Evolutionary conservation across 805 yeast genomes (phyloP).

Genomic region (Candida khao-thaluensis): DNA sequence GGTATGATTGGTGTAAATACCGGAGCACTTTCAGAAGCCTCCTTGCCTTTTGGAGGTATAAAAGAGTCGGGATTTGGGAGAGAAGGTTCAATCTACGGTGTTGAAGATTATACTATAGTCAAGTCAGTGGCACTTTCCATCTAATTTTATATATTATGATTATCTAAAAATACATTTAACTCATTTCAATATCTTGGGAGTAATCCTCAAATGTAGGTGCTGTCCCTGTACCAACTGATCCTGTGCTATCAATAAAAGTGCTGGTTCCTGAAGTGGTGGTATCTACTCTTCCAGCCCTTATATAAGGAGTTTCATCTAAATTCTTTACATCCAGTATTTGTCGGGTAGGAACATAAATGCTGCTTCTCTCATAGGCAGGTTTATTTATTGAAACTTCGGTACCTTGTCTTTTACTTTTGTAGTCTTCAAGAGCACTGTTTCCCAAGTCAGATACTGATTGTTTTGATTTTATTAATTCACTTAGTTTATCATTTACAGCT

Average conservation of each 20-base stretch:
- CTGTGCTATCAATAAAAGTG: conserved; percentile 1
- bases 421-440: conserved; percentile 15
- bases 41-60: conserved; percentile 61
- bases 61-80: conserved; percentile 70
- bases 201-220: conserved; percentile 4
- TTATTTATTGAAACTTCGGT: conserved; percentile 16
- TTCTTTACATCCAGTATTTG: conserved; percentile 24
- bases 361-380: conserved; percentile 12
- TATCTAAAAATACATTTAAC: conserved; percentile 1
- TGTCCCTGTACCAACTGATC: conserved; percentile 2
- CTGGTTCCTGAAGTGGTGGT: not conserved
- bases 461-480: conserved; percentile 17
- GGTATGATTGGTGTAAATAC: conserved; percentile 86
- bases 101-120: conserved; percentile 57
- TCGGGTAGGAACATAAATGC: conserved; percentile 15
- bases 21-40: conserved; percentile 65
- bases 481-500: conserved; percentile 12
- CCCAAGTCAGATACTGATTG: conserved; percentile 18
- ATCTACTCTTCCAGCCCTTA: conserved; percentile 7
- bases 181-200: conserved; percentile 6
- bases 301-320: conserved; percentile 19
- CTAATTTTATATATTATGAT: not conserved
- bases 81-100: conserved; percentile 63
- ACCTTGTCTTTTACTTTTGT: conserved; percentile 11
- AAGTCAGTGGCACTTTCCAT: conserved; percentile 61